phyloP scores from a whole-genome alignment of 225 moss, liverwort and hornwort species.

The Pseudoscleropodium purum region DNA sequence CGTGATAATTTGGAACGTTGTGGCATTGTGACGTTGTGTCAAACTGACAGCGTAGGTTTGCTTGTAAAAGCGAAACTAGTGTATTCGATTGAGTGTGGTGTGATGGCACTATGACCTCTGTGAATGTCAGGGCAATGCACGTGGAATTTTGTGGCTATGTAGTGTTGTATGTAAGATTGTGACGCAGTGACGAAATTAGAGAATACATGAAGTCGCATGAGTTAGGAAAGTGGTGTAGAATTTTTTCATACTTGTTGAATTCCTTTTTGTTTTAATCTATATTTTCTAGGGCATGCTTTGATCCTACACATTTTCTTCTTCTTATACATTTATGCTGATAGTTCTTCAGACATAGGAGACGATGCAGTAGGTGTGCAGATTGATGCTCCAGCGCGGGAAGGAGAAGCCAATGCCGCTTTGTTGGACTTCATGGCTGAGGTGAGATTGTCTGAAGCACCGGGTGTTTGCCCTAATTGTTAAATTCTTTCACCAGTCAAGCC shows the following conservation, averaged over 20 bases:
- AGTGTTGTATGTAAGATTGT: not conserved
- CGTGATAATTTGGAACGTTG: not conserved
- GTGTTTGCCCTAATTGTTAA: not conserved
- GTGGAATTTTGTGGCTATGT: not conserved
- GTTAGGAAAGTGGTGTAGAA: not conserved
- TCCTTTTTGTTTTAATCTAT: not conserved
- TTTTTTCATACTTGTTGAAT: not conserved
- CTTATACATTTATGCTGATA: not conserved
- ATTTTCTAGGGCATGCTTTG: not conserved
- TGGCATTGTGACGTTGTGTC: not conserved
- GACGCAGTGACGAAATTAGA: not conserved
- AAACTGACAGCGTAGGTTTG: not conserved
- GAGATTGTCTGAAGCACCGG: not conserved
- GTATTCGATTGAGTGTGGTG: not conserved
- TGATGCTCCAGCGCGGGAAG: slow-evolving; percentile 60
- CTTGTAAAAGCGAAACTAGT: not conserved
- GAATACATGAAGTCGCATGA: not conserved
- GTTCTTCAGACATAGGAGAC: slow-evolving; percentile 42
- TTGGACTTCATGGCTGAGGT: slow-evolving; percentile 65
- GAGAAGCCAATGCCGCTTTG: slow-evolving; percentile 59
- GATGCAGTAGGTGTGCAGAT: slow-evolving; percentile 55
- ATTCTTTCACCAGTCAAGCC: not conserved
- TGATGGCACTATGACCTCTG: not conserved
- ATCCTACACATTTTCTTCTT: not conserved
- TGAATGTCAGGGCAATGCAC: not conserved